These are phyloP conservation scores for Amoebophrya sp. DNA, from an alignment of 169 alveolate species.

Conservation along the genomic window DNA sequence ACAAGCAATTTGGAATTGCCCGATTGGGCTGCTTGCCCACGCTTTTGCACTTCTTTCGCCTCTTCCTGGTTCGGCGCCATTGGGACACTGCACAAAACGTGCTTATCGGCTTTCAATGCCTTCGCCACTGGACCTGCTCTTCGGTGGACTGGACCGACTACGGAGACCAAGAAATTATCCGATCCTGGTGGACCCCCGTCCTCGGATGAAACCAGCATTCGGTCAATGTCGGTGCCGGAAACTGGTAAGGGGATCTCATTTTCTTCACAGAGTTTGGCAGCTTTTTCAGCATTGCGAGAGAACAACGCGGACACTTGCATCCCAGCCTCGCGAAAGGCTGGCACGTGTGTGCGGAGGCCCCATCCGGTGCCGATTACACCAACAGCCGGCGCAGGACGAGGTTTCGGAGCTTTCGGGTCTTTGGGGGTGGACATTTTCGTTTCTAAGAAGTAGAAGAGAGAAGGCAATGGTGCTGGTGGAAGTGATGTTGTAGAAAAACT, in stretches of 20 bases:
- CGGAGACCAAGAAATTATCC: background rate
- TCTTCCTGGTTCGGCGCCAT: background rate
- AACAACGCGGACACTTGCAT: background rate
- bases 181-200: too few species aligned
- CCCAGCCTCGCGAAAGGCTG: background rate
- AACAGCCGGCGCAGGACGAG: too few species aligned
- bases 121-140: background rate
- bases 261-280: background rate
- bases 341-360: background rate
- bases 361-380: background rate
- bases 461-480: too few species aligned
- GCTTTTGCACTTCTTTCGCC: background rate
- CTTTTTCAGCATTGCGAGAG: background rate
- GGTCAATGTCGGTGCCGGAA: background rate
- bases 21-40: too few species aligned
- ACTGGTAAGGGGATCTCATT: background rate
- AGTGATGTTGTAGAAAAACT: too few species aligned
- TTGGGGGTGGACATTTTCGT: too few species aligned
- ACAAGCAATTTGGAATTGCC: too few species aligned
- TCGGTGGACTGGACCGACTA: background rate
- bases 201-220: background rate
- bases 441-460: too few species aligned
- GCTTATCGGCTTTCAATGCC: background rate
- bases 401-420: too few species aligned
- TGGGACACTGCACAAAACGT: background rate